phyloP scores from a whole-genome alignment of 192 early-diverging fungal genomes.

The Umbelopsis isabellina region DNA sequence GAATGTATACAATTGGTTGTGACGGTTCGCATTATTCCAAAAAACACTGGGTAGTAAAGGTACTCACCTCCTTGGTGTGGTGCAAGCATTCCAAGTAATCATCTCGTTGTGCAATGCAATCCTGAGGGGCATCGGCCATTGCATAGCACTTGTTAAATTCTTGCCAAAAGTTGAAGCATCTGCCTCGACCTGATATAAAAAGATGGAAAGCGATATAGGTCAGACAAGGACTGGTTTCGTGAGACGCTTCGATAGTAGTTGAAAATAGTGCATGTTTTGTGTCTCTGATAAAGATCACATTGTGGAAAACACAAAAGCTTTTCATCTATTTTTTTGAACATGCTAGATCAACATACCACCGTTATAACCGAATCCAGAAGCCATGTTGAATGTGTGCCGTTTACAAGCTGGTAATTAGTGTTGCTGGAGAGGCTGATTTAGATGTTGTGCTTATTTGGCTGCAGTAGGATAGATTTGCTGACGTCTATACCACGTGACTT shows the following conservation, averaged over 20 bases:
- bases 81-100: conserved; percentile 98
- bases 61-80: conserved; percentile 88
- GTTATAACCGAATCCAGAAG: conserved; percentile 34
- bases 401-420: conserved; percentile 7
- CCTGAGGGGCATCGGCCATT: conserved; percentile 70
- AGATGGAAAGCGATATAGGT: not conserved
- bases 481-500: conserved; percentile 11
- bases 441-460: conserved; percentile 1
- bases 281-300: no score
- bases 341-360: conserved; percentile 22
- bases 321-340: no score
- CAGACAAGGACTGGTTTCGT: not conserved
- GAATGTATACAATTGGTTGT: no score
- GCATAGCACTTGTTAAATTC: conserved; percentile 95
- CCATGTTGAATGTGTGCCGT: conserved; percentile 23
- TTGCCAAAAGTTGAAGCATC: conserved; percentile 97
- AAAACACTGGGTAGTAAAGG: no score
- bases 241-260: not conserved
- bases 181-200: conserved; percentile 72
- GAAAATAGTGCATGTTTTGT: no score
- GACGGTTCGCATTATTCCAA: no score
- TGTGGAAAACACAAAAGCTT: no score
- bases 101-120: conserved; percentile 81
- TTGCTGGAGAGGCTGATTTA: not conserved
- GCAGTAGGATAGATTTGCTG: not conserved